phyloP scores from a whole-genome alignment of 2,329 filamentous ascomycete species.

The Sarocladium oryzae region DNA sequence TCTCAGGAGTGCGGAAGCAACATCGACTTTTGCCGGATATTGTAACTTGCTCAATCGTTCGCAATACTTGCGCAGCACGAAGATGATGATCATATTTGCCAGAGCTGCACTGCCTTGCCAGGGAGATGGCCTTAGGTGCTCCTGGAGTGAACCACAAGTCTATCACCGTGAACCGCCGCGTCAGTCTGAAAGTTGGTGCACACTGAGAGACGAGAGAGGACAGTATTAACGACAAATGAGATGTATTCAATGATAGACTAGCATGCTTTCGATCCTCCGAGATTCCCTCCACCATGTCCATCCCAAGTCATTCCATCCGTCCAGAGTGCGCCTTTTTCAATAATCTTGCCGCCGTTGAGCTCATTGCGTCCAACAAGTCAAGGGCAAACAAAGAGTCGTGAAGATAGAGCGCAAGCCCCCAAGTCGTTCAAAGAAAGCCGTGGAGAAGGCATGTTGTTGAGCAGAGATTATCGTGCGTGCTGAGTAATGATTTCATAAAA shows the following conservation, averaged over 20 bases:
- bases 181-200: too few relatives aligned
- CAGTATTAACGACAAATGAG: conserved; percentile 8
- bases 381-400: not conserved
- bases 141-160: too few relatives aligned
- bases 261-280: conserved; percentile 4
- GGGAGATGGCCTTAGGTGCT: too few relatives aligned
- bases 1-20: too few relatives aligned
- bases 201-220: too few relatives aligned
- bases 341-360: not conserved
- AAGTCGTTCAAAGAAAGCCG: not conserved
- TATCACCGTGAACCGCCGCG: too few relatives aligned
- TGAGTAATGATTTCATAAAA: too few relatives aligned
- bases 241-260: conserved; percentile 10
- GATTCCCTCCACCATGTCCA: not conserved
- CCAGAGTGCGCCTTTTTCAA: not conserved
- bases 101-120: too few relatives aligned
- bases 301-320: not conserved
- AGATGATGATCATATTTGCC: too few relatives aligned
- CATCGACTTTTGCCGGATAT: not conserved
- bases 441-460: not conserved
- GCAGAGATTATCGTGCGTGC: conserved; percentile 3
- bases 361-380: conserved; percentile 4
- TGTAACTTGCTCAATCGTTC: not conserved
- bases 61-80: not conserved
- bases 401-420: not conserved